Evolutionary conservation across 495 filamentous ascomycete species (phyloP), one percentile per base, ranked within the genome.

Genomic region (Penicillium dipodomyicola): DNA sequence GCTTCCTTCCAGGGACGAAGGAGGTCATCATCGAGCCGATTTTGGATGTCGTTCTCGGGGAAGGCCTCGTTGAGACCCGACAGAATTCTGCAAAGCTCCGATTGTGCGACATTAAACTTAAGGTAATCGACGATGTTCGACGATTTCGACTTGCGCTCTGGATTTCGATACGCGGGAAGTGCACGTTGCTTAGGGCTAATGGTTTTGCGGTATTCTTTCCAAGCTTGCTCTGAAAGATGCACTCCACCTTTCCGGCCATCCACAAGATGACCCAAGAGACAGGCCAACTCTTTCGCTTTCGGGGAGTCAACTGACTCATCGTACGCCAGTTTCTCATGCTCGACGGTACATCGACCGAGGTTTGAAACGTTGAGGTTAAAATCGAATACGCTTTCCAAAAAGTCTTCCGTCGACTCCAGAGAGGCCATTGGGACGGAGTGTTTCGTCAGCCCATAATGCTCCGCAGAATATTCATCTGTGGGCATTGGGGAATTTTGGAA

Each of bases 231-330:
- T 19, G 75, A 80, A 32, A 95, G 87, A n/a, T 72, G 70, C 1
- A 76, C 65, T 20, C 92, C 92, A 37, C 88, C 84, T 64, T 97
- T 97, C 14, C 83, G 78, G 14, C 86, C 82, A 63, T 97, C 93
- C 5, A 96, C 90, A 5, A 97, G 72, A 35, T 87, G 76, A 43
- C 91, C 88, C 9, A 96, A 83, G 0, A 97, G 78, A 23, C 79
- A 80, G 43, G 85, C 86, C 3, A 96, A 67, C 15, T 80, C 71
- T 19, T 86, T 77, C 1, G 88, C 84, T 2, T 65, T 59, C 0
- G 70, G 52, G 30, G 84, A 77, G 41, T 78, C 64, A 12, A 93
- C 84, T 5, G 72, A 77, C 48, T 85, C 80, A 15, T 79, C 72
- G 23, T 96, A 96, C 39, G 82, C 83, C 2, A 89, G 64, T 23